Base-by-base conservation (phyloP, 2,329 filamentous ascomycete genomes). In the Trichoderma oligosporum region DNA sequence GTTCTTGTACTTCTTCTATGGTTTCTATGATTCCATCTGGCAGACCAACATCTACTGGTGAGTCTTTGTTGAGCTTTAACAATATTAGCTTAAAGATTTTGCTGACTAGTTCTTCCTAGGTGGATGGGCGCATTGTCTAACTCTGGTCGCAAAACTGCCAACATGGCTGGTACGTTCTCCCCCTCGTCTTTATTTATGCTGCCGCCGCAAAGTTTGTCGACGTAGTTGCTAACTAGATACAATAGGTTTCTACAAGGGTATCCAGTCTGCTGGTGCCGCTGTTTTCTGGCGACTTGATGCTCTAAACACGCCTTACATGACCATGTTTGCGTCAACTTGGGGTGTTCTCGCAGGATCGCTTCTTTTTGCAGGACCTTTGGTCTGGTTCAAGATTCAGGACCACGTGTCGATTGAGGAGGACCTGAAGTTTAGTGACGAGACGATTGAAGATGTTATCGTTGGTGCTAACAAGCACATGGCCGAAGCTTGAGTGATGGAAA, bases 1-100 rank as follows among this genome's bases (percentile, higher is more conserved):
- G 83, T 90, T 96, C 71, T 75, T 96, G 52, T 95, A 91, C 77
- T 89, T 96, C 66, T 92, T 92, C 73, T 95, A 94, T 70, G 91
- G 91, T 38, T 87, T 94, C 72, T 94, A 86, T 65, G 93, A 97
- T 70, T 90, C 92, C 41, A 83, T 86, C 55, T 97, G 91, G 87
- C 93, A 97, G 77, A 82, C 80, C 2, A 80, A 75, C 61, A 81
- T 83, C 51, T 86, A 87, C 74, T 87, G 83, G 83, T n/a, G n/a
- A n/a, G n/a, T n/a, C n/a, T 65, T 77, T n/a, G 75, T 78, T 93
- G 91, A 35, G 54, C 75, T 77, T 9, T n/a, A n/a, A n/a, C n/a
- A n/a, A n/a, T n/a, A n/a, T n/a, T n/a, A n/a, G n/a, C n/a, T n/a
- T n/a, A n/a, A n/a, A n/a, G n/a, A n/a, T n/a, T n/a, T n/a, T n/a